Percentiles rank a stretch among this genome's conserved stretches.
These are phyloP conservation scores for Ascocoryne sarcoides DNA, from an alignment of 2,329 filamentous ascomycete species.

Conservation along the genomic window DNA sequence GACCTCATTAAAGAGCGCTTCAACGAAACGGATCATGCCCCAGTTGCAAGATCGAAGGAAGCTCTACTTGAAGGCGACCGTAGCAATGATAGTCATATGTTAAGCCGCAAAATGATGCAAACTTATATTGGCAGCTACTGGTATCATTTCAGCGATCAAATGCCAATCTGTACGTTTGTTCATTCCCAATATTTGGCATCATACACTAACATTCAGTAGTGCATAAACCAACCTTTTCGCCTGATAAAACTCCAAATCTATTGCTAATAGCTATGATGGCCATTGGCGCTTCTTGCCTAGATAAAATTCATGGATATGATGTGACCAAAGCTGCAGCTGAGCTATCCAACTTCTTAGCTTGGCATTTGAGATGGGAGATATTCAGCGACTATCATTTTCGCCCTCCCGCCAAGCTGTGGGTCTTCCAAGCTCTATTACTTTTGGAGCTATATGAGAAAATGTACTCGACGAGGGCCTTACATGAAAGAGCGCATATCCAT, in stretches of 20 bases:
- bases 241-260: conserved; percentile 77
- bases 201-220: conserved; percentile 33
- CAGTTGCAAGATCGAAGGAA: conserved; percentile 66
- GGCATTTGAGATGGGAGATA: conserved; percentile 88
- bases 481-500: conserved; percentile 93
- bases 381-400: conserved; percentile 87
- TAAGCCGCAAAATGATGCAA: conserved; percentile 93
- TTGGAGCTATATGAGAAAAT: conserved; percentile 96
- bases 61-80: conserved; percentile 71
- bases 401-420: conserved; percentile 89
- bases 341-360: conserved; percentile 81
- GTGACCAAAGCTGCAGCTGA: conserved; percentile 70
- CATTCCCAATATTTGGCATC: neutral
- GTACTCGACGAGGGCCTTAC: conserved; percentile 84
- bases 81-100: conserved; percentile 51
- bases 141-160: conserved; percentile 87
- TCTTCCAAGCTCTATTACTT: conserved; percentile 84
- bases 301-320: conserved; percentile 68
- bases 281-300: conserved; percentile 82
- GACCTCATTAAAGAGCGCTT: conserved; percentile 76
- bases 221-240: conserved; percentile 87
- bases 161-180: conserved; percentile 56
- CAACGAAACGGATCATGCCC: conserved; percentile 68
- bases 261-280: conserved; percentile 84
- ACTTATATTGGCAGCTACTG: conserved; percentile 90